Evolutionary conservation across 441 rosid genomes (phyloP).

Genomic region (Adansonia gregorii): DNA sequence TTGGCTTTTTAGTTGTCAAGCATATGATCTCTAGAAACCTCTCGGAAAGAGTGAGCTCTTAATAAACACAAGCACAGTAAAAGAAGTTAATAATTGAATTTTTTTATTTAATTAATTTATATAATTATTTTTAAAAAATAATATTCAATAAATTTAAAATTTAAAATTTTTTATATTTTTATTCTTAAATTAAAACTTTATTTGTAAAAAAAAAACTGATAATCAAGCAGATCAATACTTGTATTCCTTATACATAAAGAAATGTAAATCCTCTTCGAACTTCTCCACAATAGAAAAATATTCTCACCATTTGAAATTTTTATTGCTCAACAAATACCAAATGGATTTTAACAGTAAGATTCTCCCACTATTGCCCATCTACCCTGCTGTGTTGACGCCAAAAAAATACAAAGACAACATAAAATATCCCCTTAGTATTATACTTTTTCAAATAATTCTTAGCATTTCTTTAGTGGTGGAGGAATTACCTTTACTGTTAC

Average conservation of each 20-base stretch:
- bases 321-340: conserved; percentile 21
- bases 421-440: neutral
- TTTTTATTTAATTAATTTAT: too few species aligned
- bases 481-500: neutral
- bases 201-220: too few species aligned
- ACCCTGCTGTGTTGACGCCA: conserved; percentile 44
- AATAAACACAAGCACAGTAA: too few species aligned
- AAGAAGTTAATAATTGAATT: too few species aligned
- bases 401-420: neutral
- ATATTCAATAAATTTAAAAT: too few species aligned
- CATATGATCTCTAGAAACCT: conserved; percentile 31
- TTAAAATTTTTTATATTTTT: too few species aligned
- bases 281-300: conserved; percentile 19
- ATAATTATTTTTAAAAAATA: too few species aligned
- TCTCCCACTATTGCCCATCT: conserved; percentile 43
- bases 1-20: conserved; percentile 29
- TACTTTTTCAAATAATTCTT: neutral
- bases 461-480: neutral
- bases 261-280: neutral
- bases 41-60: neutral
- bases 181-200: too few species aligned
- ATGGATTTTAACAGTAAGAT: conserved; percentile 23
- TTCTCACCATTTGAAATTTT: conserved; percentile 28
- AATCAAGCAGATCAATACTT: too few species aligned
- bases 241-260: too few species aligned